These are phyloP conservation scores for Pulveroboletus ravenelii DNA, from an alignment of 768 basidiomycete genomes.

Conservation along the genomic window DNA sequence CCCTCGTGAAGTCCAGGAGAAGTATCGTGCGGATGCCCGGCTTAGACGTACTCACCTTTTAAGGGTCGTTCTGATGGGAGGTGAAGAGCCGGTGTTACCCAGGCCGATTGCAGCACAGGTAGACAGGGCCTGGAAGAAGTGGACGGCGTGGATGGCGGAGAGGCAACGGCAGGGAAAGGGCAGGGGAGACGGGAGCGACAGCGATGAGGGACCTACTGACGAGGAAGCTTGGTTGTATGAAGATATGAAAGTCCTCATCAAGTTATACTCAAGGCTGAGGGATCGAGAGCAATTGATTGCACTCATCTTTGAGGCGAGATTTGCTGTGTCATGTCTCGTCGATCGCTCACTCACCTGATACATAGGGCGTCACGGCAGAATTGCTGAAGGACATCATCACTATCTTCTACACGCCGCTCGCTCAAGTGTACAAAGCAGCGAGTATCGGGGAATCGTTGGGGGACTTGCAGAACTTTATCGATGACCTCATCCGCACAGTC, in stretches of 20 bases:
- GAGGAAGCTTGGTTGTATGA: slow-evolving; percentile 98
- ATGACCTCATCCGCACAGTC: slow-evolving; percentile 91
- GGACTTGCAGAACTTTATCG: slow-evolving; percentile 91
- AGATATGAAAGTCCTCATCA: slow-evolving; percentile 76
- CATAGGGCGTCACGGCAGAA: slow-evolving; percentile 88
- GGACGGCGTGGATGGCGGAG: slow-evolving; percentile 64
- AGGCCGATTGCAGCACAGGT: slow-evolving; percentile 79
- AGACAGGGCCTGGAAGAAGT: slow-evolving; percentile 71
- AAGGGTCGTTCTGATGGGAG: slow-evolving; percentile 72
- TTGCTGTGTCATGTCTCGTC: not conserved
- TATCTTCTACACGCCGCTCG: slow-evolving; percentile 95
- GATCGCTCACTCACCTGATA: slow-evolving; percentile 1
- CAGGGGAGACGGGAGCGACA: slow-evolving; percentile 53
- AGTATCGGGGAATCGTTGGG: slow-evolving; percentile 91
- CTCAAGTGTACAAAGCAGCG: slow-evolving; percentile 95
- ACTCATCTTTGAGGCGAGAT: slow-evolving; percentile 84
- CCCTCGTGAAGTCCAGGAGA: slow-evolving; percentile 80
- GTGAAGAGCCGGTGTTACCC: slow-evolving; percentile 68
- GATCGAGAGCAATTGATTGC: slow-evolving; percentile 92
- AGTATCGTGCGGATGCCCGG: slow-evolving; percentile 75
- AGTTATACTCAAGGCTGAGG: slow-evolving; percentile 71
- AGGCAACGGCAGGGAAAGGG: slow-evolving; percentile 44
- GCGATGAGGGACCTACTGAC: slow-evolving; percentile 87
- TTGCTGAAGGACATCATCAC: slow-evolving; percentile 97
- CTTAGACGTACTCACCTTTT: slow-evolving; percentile 72